Evolutionary conservation across 768 basidiomycete species (phyloP).

Genomic region (Porphyrellus cyaneotinctus): DNA sequence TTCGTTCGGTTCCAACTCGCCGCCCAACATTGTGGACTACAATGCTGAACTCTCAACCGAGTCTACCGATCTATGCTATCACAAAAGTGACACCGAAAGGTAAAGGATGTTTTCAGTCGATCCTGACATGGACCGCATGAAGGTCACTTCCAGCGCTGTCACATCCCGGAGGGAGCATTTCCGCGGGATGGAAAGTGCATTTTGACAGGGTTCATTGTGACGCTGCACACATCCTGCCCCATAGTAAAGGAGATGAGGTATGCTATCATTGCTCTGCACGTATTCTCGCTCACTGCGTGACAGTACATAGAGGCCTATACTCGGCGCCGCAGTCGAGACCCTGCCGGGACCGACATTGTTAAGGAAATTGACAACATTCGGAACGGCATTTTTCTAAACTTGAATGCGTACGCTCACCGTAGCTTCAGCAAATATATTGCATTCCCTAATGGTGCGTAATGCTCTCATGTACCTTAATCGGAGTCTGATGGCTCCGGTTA

Average conservation of each 20-base stretch:
- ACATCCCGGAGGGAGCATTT: not conserved
- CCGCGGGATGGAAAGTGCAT: not conserved
- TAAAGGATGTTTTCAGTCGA: slow-evolving; percentile 1
- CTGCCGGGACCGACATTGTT: too few relatives aligned
- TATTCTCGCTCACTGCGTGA: too few relatives aligned
- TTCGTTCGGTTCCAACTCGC: not conserved
- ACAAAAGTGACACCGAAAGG: not conserved
- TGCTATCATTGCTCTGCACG: too few relatives aligned
- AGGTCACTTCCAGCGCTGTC: not conserved
- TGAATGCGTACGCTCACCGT: too few relatives aligned
- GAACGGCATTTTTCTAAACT: too few relatives aligned
- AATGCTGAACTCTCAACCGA: not conserved
- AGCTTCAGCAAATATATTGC: too few relatives aligned
- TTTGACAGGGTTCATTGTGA: not conserved
- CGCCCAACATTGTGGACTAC: not conserved
- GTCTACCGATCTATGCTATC: not conserved
- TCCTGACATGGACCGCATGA: not conserved
- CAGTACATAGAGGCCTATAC: too few relatives aligned
- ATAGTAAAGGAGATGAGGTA: slow-evolving; percentile 3
- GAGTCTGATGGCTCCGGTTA: too few relatives aligned
- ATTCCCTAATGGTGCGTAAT: too few relatives aligned
- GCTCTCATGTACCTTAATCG: too few relatives aligned
- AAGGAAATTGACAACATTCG: too few relatives aligned
- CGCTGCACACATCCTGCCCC: slow-evolving; percentile 6
- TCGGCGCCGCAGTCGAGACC: too few relatives aligned